phyloP scores from a whole-genome alignment of 257 asterid species.

The Gentiana dahurica region DNA sequence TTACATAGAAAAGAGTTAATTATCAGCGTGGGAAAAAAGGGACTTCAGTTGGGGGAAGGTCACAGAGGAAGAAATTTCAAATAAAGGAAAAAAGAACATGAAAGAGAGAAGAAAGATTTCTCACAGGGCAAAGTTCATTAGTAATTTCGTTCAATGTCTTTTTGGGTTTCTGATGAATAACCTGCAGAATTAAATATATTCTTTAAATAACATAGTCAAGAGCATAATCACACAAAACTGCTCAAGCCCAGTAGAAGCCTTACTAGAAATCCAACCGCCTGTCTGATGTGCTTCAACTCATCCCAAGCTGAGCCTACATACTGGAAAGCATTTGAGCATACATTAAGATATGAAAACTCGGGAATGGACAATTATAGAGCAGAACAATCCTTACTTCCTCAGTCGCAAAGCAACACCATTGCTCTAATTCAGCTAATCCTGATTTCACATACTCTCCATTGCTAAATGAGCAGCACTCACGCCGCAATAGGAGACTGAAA shows the following conservation, averaged over 20 bases:
- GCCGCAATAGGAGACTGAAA: conserved; percentile 87
- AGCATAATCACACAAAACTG: background rate
- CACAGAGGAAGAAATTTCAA: background rate
- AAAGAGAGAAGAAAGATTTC: conserved; percentile 21
- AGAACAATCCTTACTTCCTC: conserved; percentile 62
- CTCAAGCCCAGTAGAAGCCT: conserved; percentile 16
- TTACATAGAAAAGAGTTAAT: background rate
- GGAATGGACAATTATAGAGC: background rate
- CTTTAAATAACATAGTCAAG: conserved; percentile 6
- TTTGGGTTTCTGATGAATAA: conserved; percentile 97
- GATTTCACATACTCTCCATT: conserved; percentile 94
- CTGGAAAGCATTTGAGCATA: conserved; percentile 39
- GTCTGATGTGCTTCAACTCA: conserved; percentile 96
- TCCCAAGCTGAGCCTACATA: conserved; percentile 97
- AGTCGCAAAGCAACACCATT: conserved; percentile 89
- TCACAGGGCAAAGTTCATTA: conserved; percentile 92
- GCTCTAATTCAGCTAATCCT: conserved; percentile 91
- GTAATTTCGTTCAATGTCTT: conserved; percentile 81
- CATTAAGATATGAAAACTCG: conserved; percentile 12
- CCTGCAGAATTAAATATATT: conserved; percentile 32
- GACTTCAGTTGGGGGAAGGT: conserved; percentile 1
- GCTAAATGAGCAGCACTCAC: conserved; percentile 98
- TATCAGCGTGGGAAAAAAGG: background rate
- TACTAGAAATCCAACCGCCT: conserved; percentile 96
- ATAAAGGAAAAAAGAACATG: conserved; percentile 4